Conservation (phyloP, 495 filamentous ascomycete species). For the Pyrenopolyporus hunteri region DNA sequence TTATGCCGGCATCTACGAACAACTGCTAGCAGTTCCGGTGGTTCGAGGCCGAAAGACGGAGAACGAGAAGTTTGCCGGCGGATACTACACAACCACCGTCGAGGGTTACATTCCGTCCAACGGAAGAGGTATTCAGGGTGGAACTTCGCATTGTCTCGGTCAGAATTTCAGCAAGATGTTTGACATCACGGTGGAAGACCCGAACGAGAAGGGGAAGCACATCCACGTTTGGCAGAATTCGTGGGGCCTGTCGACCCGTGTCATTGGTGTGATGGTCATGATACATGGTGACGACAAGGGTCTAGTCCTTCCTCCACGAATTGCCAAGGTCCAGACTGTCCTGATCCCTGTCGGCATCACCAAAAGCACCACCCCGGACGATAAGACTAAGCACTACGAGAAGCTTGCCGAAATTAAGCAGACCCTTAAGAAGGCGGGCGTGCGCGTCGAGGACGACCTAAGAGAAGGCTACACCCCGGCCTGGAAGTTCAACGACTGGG, state of each 20-base stretch:
- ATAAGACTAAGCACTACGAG: slow-evolving; percentile 71
- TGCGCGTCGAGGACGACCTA: slow-evolving; percentile 75
- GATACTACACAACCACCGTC: slow-evolving; percentile 91
- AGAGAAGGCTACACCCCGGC: slow-evolving; percentile 83
- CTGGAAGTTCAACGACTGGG: slow-evolving; percentile 98
- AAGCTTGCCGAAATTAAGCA: slow-evolving; percentile 70
- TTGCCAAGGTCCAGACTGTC: slow-evolving; percentile 84
- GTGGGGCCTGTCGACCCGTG: slow-evolving; percentile 94
- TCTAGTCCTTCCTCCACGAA: slow-evolving; percentile 85
- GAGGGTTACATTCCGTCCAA: slow-evolving; percentile 95
- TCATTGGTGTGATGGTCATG: slow-evolving; percentile 98
- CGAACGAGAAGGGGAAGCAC: slow-evolving; percentile 77
- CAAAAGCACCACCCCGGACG: slow-evolving; percentile 79
- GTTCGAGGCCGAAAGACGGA: slow-evolving; percentile 89
- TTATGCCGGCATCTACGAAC: slow-evolving; percentile 87
- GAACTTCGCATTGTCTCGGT: slow-evolving; percentile 90
- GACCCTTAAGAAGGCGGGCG: slow-evolving; percentile 66
- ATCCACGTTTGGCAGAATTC: slow-evolving; percentile 96
- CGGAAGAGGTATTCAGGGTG: slow-evolving; percentile 95
- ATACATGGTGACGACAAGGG: slow-evolving; percentile 95
- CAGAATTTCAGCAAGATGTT: slow-evolving; percentile 99
- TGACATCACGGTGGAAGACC: slow-evolving; percentile 94
- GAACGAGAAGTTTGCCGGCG: slow-evolving; percentile 97
- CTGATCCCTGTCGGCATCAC: slow-evolving; percentile 95
- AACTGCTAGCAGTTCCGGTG: slow-evolving; percentile 92